Conservation (phyloP, 805 yeast genomes). For the Starmera pachycereana region DNA sequence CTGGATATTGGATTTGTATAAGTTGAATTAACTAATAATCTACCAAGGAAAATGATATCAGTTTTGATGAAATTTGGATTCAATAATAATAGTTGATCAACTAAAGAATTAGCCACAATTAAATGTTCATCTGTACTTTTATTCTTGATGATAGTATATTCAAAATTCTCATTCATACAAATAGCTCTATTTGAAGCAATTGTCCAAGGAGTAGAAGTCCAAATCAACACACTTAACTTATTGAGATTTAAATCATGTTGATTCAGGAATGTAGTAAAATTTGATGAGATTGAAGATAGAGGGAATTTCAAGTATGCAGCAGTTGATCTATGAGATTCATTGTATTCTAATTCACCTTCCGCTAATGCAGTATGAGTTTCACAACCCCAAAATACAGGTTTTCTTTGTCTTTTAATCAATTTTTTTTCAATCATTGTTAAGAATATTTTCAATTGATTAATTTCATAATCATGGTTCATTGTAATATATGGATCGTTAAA, state of each 20-base stretch:
- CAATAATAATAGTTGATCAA: constrained; percentile 25
- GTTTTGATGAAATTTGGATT: constrained; percentile 15
- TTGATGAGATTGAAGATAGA: constrained; percentile 20
- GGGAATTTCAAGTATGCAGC: constrained; percentile 69
- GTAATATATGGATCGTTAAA: constrained; percentile 71
- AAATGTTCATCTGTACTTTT: constrained; percentile 28
- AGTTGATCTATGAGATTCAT: constrained; percentile 53
- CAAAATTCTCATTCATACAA: constrained; percentile 49
- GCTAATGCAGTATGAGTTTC: constrained; percentile 92
- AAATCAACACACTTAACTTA: constrained; percentile 40
- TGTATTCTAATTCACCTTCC: constrained; percentile 91
- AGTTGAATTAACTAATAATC: constrained; percentile 24
- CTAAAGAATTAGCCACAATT: constrained; percentile 47
- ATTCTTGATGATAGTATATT: constrained; percentile 41
- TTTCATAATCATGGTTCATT: constrained; percentile 58
- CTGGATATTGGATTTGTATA: constrained; percentile 50
- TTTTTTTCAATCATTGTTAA: constrained; percentile 52
- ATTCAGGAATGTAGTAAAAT: constrained; percentile 3
- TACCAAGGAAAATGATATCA: constrained; percentile 30
- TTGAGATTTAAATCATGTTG: constrained; percentile 3
- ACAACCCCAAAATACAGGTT: constrained; percentile 97
- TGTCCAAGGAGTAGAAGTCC: constrained; percentile 99
- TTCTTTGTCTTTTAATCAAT: constrained; percentile 70
- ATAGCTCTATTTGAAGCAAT: constrained; percentile 80
- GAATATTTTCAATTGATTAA: constrained; percentile 65